Evolutionary conservation across 768 basidiomycete species (phyloP).

Genomic region (Suillus subalutaceus): DNA sequence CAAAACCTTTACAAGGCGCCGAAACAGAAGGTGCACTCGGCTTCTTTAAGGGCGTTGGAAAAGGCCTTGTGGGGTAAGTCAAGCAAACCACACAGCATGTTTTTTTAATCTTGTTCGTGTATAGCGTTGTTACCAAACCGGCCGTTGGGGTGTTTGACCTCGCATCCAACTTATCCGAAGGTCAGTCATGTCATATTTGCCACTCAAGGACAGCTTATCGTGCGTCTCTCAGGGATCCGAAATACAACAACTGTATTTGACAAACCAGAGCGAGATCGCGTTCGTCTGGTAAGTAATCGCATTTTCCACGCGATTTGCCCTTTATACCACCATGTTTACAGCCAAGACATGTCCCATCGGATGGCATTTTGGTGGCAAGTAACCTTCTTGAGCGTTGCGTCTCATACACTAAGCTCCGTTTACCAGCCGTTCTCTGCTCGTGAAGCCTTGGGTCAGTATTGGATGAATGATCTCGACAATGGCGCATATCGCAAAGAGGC

Average conservation of each 20-base stretch:
- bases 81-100: constrained; percentile 5
- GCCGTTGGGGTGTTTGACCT: constrained; percentile 96
- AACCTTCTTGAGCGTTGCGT: not conserved
- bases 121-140: constrained; percentile 91
- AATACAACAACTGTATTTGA: constrained; percentile 99
- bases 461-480: constrained; percentile 94
- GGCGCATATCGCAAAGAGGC: constrained; percentile 82
- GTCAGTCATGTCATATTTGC: constrained; percentile 37
- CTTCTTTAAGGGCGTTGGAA: constrained; percentile 98
- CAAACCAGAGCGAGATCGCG: constrained; percentile 84
- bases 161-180: constrained; percentile 93
- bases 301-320: not conserved
- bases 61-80: constrained; percentile 87
- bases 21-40: constrained; percentile 92
- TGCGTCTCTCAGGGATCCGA: constrained; percentile 71
- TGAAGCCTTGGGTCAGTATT: constrained; percentile 92
- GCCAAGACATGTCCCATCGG: constrained; percentile 85
- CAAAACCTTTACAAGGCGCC: constrained; percentile 97
- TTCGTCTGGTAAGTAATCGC: constrained; percentile 62
- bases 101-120: constrained; percentile 4
- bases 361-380: constrained; percentile 85
- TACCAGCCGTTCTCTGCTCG: constrained; percentile 83
- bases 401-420: constrained; percentile 1
- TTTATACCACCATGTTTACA: constrained; percentile 29
- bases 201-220: constrained; percentile 4